phyloP scores from a whole-genome alignment of 768 basidiomycete species.

The Amanita rimosa region DNA sequence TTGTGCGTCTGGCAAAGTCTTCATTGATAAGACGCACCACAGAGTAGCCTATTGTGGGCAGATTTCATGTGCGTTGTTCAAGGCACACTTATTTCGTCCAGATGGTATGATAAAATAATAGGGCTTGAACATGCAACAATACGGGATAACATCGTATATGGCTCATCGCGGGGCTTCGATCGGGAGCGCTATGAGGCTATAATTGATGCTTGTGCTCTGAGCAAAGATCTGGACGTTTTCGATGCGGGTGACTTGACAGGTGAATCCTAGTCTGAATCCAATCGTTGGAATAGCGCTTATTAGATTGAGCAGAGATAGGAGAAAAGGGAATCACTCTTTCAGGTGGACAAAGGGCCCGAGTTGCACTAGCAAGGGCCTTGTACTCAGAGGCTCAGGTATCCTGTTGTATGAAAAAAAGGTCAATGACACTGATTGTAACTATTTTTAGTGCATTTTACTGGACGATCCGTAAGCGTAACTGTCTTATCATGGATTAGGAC shows the following conservation, averaged over 20 bases:
- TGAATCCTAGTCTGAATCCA: conserved; percentile 10
- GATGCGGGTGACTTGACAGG: conserved; percentile 74
- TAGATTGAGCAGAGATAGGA: conserved; percentile 43
- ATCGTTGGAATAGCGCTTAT: not conserved
- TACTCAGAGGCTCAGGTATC: conserved; percentile 57
- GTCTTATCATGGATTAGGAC: conserved; percentile 10
- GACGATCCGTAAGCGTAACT: conserved; percentile 50
- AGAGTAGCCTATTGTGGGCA: conserved; percentile 62
- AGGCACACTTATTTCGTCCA: not conserved
- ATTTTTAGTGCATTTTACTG: conserved; percentile 40
- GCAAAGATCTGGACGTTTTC: conserved; percentile 59
- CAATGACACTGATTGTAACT: not conserved
- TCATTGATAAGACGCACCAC: conserved; percentile 43
- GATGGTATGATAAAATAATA: conserved; percentile 9
- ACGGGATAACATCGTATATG: conserved; percentile 73
- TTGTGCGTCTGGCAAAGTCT: conserved; percentile 40
- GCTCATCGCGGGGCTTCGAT: conserved; percentile 46
- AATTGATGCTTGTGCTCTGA: conserved; percentile 64
- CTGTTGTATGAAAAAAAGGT: not conserved
- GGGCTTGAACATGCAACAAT: conserved; percentile 80
- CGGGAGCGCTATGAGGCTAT: conserved; percentile 53
- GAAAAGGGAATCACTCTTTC: conserved; percentile 74
- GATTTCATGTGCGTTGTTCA: conserved; percentile 37
- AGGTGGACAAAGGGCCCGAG: conserved; percentile 63
- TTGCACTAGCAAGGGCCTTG: conserved; percentile 69